Conservation (phyloP, 2,329 filamentous ascomycete species). For the Aspergillus ustus region DNA sequence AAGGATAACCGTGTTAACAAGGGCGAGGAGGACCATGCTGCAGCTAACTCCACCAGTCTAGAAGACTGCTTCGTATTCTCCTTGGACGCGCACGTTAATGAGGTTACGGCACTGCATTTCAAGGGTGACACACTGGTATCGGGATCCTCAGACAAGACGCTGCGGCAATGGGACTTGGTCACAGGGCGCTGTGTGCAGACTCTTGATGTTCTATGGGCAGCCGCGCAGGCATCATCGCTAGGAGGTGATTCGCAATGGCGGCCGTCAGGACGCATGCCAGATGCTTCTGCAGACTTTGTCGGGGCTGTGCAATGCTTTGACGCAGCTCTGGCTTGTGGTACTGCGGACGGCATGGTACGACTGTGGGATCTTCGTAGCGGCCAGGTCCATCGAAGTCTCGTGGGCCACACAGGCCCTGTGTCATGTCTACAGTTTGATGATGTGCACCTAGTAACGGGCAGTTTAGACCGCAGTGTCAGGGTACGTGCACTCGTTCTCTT, state of each 20-base stretch:
- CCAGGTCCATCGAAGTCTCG: slow-evolving; percentile 93
- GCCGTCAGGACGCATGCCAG: slow-evolving; percentile 65
- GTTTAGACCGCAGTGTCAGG: slow-evolving; percentile 87
- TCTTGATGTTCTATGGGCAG: slow-evolving; percentile 96
- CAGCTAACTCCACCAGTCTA: slow-evolving; percentile 74
- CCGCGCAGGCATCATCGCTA: slow-evolving; percentile 80
- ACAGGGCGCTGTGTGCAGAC: slow-evolving; percentile 98
- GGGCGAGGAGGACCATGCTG: slow-evolving; percentile 46
- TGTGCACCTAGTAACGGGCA: slow-evolving; percentile 90
- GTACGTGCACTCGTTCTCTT: slow-evolving; percentile 60
- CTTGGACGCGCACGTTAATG: slow-evolving; percentile 86
- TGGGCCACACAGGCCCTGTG: slow-evolving; percentile 93
- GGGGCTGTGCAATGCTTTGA: slow-evolving; percentile 95
- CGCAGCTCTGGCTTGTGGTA: slow-evolving; percentile 91
- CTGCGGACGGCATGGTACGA: slow-evolving; percentile 94
- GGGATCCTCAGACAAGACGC: slow-evolving; percentile 94
- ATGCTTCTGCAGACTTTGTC: slow-evolving; percentile 83
- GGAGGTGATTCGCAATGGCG: slow-evolving; percentile 70
- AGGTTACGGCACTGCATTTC: slow-evolving; percentile 93
- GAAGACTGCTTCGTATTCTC: slow-evolving; percentile 87
- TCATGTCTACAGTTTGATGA: slow-evolving; percentile 97
- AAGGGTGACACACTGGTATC: slow-evolving; percentile 88
- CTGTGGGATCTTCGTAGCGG: slow-evolving; percentile 96
- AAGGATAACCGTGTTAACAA: slow-evolving; percentile 58
- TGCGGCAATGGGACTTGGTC: slow-evolving; percentile 96